Conservation (phyloP, 768 basidiomycete species). For the Termitomyces sp. region DNA sequence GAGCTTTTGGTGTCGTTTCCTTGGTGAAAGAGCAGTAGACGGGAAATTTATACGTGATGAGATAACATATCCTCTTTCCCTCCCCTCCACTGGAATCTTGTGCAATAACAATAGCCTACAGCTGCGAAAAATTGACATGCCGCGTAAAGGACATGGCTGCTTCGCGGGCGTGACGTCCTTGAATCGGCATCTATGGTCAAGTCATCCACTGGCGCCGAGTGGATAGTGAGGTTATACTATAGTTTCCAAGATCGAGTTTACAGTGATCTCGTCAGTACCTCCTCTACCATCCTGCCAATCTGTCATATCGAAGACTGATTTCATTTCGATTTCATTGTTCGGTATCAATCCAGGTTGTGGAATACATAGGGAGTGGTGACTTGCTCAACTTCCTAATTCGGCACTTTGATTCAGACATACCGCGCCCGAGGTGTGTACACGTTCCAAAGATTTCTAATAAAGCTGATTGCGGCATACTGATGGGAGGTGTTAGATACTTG, state of each 20-base stretch:
- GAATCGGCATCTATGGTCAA: conserved; percentile 83
- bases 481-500: conserved; percentile 68
- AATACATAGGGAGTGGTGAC: conserved; percentile 97
- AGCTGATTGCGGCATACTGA: conserved; percentile 9
- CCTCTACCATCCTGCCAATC: conserved; percentile 28
- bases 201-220: conserved; percentile 75
- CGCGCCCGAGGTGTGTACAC: conserved; percentile 66
- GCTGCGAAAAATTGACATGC: conserved; percentile 89
- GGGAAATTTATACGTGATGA: conserved; percentile 91
- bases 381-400: conserved; percentile 92
- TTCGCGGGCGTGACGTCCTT: conserved; percentile 86
- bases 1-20: conserved; percentile 84
- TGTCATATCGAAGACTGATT: conserved; percentile 20
- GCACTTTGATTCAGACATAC: conserved; percentile 95
- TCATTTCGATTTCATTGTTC: conserved; percentile 59
- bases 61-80: conserved; percentile 42
- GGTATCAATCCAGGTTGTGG: conserved; percentile 61
- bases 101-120: conserved; percentile 28
- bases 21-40: conserved; percentile 81
- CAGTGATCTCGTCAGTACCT: conserved; percentile 82
- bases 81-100: conserved; percentile 15
- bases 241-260: conserved; percentile 95
- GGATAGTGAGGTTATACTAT: conserved; percentile 93
- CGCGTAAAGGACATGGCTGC: conserved; percentile 95
- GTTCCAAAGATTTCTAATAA: conserved; percentile 2